A percentile compares a stretch with the other conserved stretches of the same genome.
These are phyloP conservation scores for Phyllosticta ampelicida DNA, from an alignment of 2,329 filamentous ascomycete genomes.

Conservation along the genomic window DNA sequence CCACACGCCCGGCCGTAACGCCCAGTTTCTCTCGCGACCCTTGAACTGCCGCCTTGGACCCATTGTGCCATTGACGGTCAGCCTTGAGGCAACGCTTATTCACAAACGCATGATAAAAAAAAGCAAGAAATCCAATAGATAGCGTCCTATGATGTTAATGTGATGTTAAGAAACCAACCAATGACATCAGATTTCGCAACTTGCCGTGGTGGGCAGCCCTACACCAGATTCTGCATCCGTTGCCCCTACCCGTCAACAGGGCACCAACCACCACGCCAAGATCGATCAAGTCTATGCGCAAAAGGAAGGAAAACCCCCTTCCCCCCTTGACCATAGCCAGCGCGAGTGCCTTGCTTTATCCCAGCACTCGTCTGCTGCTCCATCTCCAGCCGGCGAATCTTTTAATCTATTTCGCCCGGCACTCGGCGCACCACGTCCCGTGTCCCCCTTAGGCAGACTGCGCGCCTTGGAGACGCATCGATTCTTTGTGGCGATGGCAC, in stretches of 20 bases:
- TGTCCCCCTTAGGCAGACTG: neutral
- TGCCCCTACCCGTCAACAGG: neutral
- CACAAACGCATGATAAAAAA: neutral
- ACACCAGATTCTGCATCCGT: neutral
- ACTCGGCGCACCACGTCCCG: neutral
- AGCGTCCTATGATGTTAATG: neutral
- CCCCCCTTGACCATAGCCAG: neutral
- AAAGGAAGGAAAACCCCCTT: no score
- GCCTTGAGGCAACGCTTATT: neutral
- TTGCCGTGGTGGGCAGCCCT: neutral
- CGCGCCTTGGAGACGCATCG: neutral
- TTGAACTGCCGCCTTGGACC: neutral
- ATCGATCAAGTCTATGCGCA: neutral
- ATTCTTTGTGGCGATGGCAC: neutral
- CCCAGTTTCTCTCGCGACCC: neutral
- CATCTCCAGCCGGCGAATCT: neutral
- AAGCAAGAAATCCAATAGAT: neutral
- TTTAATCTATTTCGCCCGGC: neutral
- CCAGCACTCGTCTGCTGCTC: neutral
- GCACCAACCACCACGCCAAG: neutral
- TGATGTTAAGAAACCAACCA: neutral
- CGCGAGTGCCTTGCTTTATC: neutral
- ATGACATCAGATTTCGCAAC: neutral
- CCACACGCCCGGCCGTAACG: neutral
- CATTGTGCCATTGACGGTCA: neutral